Evolutionary conservation across 371 early-diverging fungal species (phyloP).

Genomic region (Rhizomucor miehei): DNA sequence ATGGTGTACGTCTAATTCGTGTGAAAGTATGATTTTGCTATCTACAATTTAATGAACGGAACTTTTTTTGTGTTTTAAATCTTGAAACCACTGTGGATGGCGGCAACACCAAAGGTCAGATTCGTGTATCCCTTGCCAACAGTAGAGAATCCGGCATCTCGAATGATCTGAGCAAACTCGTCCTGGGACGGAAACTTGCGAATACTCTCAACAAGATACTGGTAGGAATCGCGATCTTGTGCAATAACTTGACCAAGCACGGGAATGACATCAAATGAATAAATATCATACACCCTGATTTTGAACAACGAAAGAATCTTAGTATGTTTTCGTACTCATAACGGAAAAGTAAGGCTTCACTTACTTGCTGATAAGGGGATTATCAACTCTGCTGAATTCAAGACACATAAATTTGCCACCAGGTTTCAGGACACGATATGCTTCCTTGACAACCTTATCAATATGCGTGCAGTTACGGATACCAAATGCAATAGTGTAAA

Average conservation of each 20-base stretch:
- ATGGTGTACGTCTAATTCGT: constrained; percentile 1
- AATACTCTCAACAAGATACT: constrained; percentile 98
- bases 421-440: constrained; percentile 90
- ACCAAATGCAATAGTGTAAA: constrained; percentile 95
- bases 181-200: constrained; percentile 92
- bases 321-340: constrained; percentile 1
- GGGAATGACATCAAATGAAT: constrained; percentile 95
- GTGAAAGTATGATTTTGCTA: neutral
- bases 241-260: constrained; percentile 86
- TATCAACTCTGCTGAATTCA: constrained; percentile 91
- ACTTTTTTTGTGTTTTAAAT: constrained; percentile 6
- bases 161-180: constrained; percentile 88
- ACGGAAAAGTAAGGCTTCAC: constrained; percentile 5
- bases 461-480: constrained; percentile 96
- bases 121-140: constrained; percentile 91
- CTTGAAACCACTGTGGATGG: constrained; percentile 65
- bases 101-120: constrained; percentile 94
- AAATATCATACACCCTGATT: constrained; percentile 80
- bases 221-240: constrained; percentile 89
- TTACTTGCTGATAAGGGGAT: constrained; percentile 79
- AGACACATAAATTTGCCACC: constrained; percentile 95
- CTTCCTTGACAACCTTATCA: constrained; percentile 86
- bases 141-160: constrained; percentile 87
- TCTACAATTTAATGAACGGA: constrained; percentile 1
- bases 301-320: neutral